Conservation (phyloP, 2,329 filamentous ascomycete species). For the Colletotrichum chrysophilum region DNA sequence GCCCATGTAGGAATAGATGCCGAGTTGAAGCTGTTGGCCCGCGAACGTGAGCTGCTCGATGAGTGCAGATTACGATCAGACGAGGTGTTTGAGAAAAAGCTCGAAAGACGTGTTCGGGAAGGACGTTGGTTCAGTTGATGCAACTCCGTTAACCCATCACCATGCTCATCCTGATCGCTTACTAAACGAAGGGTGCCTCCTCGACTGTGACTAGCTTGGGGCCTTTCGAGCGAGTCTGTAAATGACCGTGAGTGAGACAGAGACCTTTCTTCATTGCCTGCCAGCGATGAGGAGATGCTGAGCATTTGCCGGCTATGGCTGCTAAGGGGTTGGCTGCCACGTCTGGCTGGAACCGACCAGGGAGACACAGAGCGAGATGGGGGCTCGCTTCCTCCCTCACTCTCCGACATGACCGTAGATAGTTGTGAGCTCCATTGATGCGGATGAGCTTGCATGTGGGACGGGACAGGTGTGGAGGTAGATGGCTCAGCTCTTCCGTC, state of each 20-base stretch:
- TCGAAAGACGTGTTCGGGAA: slow-evolving; percentile 59
- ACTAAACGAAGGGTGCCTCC: slow-evolving; percentile 49
- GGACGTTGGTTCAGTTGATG: slow-evolving; percentile 56
- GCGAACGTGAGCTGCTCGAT: slow-evolving; percentile 55
- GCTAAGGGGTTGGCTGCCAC: slow-evolving; percentile 55
- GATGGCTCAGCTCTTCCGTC: slow-evolving; percentile 31
- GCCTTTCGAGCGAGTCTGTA: slow-evolving; percentile 55
- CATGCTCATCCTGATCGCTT: slow-evolving; percentile 66
- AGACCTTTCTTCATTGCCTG: slow-evolving; percentile 45
- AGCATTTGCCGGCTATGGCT: slow-evolving; percentile 60
- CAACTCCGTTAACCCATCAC: slow-evolving; percentile 67
- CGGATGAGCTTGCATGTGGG: slow-evolving; percentile 50
- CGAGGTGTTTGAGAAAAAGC: slow-evolving; percentile 52
- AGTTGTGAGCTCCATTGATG: slow-evolving; percentile 70
- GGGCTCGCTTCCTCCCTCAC: slow-evolving; percentile 57
- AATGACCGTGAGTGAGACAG: slow-evolving; percentile 44
- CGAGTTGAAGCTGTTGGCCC: slow-evolving; percentile 49
- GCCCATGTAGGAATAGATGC: slow-evolving; percentile 60
- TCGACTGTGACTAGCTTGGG: slow-evolving; percentile 49
- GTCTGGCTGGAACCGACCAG: slow-evolving; percentile 46
- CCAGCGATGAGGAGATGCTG: slow-evolving; percentile 62
- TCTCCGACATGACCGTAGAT: slow-evolving; percentile 68
- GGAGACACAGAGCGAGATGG: slow-evolving; percentile 54
- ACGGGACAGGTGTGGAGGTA: neutral
- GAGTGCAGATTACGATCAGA: slow-evolving; percentile 61